A percentile compares a stretch with the other conserved stretches of the same genome.
These are phyloP conservation scores for Paramecium bursaria DNA, from an alignment of 73 alveolate genomes.

Conservation along the genomic window DNA sequence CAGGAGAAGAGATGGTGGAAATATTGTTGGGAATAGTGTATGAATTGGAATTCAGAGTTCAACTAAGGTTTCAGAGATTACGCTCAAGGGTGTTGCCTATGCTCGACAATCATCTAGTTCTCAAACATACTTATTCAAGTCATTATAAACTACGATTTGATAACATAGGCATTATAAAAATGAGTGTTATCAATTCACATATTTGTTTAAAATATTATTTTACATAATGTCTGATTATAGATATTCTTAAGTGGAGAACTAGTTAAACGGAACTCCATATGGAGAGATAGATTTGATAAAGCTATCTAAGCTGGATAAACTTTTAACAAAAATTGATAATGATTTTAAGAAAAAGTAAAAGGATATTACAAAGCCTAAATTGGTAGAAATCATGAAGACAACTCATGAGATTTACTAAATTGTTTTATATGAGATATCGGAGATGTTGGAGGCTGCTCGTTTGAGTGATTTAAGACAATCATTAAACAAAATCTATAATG, in stretches of 20 bases:
- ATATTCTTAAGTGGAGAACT: slow-evolving; percentile 20
- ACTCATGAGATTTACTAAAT: slow-evolving; percentile 51
- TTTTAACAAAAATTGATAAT: slow-evolving; percentile 52
- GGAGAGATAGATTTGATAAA: slow-evolving; percentile 30
- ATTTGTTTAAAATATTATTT: too few species aligned
- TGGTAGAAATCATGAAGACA: slow-evolving; percentile 56
- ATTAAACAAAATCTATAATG: slow-evolving; percentile 40
- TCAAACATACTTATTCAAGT: too few species aligned
- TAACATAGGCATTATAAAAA: too few species aligned
- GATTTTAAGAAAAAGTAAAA: slow-evolving; percentile 56
- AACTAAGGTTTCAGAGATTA: too few species aligned
- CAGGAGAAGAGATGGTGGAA: too few species aligned
- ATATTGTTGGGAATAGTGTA: too few species aligned
- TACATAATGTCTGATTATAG: slow-evolving; percentile 44
- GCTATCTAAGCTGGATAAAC: slow-evolving; percentile 24
- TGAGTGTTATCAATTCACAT: too few species aligned
- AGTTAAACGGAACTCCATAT: too few species aligned
- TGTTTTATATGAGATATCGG: slow-evolving; percentile 54
- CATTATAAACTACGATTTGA: too few species aligned
- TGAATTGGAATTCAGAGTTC: too few species aligned
- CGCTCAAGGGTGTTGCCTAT: too few species aligned
- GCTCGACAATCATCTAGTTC: too few species aligned
- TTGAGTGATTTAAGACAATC: slow-evolving; percentile 42
- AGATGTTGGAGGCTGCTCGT: slow-evolving; percentile 35
- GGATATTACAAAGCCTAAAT: slow-evolving; percentile 54